Base-by-base conservation (phyloP, 1,284 basidiomycete genomes). In the Cystobasidium pallidum region DNA sequence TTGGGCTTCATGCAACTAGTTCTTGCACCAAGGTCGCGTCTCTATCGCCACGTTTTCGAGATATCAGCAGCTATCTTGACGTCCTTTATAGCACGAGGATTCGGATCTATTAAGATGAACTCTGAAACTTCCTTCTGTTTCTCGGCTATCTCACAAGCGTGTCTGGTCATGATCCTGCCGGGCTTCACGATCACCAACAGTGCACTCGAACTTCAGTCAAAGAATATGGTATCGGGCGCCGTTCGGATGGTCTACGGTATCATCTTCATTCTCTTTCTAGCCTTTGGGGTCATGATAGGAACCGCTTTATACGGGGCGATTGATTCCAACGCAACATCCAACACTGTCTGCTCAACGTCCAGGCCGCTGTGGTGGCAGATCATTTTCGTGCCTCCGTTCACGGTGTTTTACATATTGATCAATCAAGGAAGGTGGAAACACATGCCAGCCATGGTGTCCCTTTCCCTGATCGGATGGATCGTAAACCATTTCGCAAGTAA, bases 261-360 rank as follows among this genome's bases (percentile, higher is more conserved):
- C 73, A 92, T 93, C 66, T 93, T 92, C 79, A 91, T 91, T 0
- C 83, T 93, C n/a, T 92, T 92, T 80, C 81, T 93, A 91, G 91
- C 2, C 93, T 94, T 74, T 64, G 49, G 62, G 67, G 54, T 66
- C 11, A 55, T 55, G 52, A 15, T 55, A 8, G 52, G 52, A 8
- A n/a, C 32, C 11, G 28, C 52, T 11, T 10, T 55, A 30, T 55
- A 55, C 32, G 43, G 43, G 3, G 43, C 43, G 11, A 45, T 45
- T 8, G 43, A 45, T 17, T 45, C 15, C 11, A 6, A 55, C 28
- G 52, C 52, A 4, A 55, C 52, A 4, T 55, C 52, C 26, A 24
- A 11, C 3, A 55, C 32, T 55, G 17, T 26, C 10, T 55, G 52
- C 24, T 30, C 26, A 7, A 55, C 15, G 8, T 15, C 26, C 15